These are phyloP conservation scores for Gossypium laxum DNA, from an alignment of 441 rosid genomes.

Conservation along the genomic window DNA sequence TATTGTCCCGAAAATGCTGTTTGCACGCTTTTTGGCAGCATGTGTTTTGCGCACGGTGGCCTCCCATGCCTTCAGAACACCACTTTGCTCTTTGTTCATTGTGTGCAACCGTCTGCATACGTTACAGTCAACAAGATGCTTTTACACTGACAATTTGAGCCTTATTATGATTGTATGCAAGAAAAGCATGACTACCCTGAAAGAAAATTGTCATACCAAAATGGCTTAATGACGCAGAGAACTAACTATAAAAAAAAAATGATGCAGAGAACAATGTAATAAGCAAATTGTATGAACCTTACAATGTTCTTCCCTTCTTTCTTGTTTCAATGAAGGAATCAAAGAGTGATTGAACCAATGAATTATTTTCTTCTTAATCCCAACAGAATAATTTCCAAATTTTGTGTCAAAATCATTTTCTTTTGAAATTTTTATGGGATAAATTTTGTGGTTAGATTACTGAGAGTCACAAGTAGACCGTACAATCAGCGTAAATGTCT, in stretches of 20 bases:
- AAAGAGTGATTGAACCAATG: background rate
- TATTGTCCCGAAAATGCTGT: constrained; percentile 43
- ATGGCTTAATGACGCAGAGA: background rate
- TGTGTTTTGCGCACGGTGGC: constrained; percentile 18
- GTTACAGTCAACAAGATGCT: background rate
- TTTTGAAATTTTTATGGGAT: background rate
- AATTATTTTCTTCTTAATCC: background rate
- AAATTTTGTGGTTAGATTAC: background rate
- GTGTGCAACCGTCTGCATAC: background rate
- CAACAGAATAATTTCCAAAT: background rate
- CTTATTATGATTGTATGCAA: background rate
- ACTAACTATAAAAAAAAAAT: background rate
- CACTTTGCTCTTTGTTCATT: constrained; percentile 32
- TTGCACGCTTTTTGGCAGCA: constrained; percentile 18
- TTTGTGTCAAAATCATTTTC: background rate
- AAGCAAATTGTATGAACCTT: background rate
- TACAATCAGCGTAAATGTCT: background rate
- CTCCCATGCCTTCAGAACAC: constrained; percentile 17
- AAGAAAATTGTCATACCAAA: background rate
- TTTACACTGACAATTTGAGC: background rate
- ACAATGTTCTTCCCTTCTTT: background rate
- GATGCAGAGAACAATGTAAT: background rate
- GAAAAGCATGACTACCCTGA: background rate
- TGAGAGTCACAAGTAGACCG: background rate
- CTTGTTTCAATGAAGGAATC: background rate